Conservation (phyloP, 73 alveolate species). For the Tetrahymena thermophila region DNA sequence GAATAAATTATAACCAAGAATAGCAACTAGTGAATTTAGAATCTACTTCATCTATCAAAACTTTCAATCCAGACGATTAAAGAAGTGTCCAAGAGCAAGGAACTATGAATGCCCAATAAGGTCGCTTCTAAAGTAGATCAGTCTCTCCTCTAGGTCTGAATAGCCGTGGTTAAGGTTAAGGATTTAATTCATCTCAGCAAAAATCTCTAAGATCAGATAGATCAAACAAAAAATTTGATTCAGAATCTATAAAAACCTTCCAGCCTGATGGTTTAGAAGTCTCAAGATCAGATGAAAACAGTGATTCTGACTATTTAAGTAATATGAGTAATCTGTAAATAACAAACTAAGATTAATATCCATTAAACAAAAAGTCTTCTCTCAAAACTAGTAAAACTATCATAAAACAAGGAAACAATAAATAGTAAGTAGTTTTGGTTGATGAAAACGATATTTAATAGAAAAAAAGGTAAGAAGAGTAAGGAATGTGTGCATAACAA, state of each 20-base stretch:
- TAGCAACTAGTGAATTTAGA: background rate
- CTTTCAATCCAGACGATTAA: background rate
- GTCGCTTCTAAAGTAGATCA: background rate
- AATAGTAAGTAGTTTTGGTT: background rate
- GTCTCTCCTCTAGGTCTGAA: background rate
- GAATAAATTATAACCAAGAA: background rate
- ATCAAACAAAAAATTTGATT: background rate
- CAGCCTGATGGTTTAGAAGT: background rate
- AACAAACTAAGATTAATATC: background rate
- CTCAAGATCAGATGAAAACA: background rate
- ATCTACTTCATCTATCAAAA: background rate
- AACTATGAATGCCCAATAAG: background rate
- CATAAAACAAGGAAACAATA: background rate
- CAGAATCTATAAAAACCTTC: background rate
- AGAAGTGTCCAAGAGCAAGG: background rate
- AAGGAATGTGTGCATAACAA: background rate
- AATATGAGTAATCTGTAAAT: background rate
- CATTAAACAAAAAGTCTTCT: background rate
- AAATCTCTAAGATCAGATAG: background rate
- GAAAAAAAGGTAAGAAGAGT: background rate
- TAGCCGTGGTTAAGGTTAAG: background rate
- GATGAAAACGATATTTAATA: background rate
- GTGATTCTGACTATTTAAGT: background rate
- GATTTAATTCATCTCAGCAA: background rate
- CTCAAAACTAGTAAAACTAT: background rate